Conservation (phyloP, 441 rosid species). For the Populus trichocarpa region DNA sequence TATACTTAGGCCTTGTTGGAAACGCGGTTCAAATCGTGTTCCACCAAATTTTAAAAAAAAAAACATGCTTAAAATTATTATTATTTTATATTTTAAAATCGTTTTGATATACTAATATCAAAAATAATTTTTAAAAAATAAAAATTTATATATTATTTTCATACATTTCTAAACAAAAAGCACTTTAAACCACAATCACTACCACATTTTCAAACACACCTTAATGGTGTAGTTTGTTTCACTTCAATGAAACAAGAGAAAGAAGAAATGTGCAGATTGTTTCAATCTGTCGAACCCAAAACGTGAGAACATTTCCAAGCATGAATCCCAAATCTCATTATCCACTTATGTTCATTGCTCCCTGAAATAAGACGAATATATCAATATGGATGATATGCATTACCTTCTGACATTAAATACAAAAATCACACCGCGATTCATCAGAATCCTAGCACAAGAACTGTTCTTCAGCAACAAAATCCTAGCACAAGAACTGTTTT, state of each 20-base stretch:
- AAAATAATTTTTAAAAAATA: no score
- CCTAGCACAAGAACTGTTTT: not conserved
- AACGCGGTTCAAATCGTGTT: no score
- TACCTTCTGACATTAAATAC: not conserved
- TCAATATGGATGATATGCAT: not conserved
- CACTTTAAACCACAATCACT: no score
- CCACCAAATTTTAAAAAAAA: no score
- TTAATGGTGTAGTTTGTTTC: not conserved
- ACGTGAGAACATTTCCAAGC: conserved; percentile 25
- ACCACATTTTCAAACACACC: conserved; percentile 3
- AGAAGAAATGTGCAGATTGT: conserved; percentile 44
- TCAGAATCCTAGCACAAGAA: not conserved
- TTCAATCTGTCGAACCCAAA: conserved; percentile 42
- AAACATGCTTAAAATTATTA: no score
- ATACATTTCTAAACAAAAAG: no score
- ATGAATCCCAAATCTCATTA: not conserved
- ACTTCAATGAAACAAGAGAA: conserved; percentile 28
- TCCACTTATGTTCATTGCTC: not conserved
- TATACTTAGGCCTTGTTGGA: no score
- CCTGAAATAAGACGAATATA: not conserved
- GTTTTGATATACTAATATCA: no score
- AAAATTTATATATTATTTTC: no score
- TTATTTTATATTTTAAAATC: no score
- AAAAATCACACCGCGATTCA: not conserved
- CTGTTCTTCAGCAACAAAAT: not conserved